phyloP scores from a whole-genome alignment of 805 yeast species.

The Spathaspora sp. region DNA sequence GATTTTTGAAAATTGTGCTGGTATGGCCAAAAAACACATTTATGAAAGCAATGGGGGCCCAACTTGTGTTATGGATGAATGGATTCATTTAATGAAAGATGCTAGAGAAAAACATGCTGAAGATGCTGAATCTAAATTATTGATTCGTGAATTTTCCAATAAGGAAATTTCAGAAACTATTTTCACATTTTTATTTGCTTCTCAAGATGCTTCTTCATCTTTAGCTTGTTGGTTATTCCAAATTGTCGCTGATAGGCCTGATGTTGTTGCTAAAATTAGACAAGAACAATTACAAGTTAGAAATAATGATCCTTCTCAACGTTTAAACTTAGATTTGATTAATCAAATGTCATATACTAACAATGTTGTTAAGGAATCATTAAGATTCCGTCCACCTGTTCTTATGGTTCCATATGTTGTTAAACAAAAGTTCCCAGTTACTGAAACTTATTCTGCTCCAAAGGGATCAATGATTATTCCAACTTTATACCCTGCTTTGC shows the following conservation, averaged over 20 bases:
- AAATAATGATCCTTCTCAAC: conserved; percentile 63
- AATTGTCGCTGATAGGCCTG: conserved; percentile 93
- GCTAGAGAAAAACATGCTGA: conserved; percentile 52
- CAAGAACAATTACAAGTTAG: conserved; percentile 88
- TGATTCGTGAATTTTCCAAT: conserved; percentile 80
- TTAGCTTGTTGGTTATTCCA: conserved; percentile 98
- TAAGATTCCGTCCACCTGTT: conserved; percentile 96
- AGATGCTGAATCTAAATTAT: conserved; percentile 51
- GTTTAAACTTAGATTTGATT: conserved; percentile 67
- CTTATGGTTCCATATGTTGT: conserved; percentile 96
- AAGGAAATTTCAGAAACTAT: conserved; percentile 94
- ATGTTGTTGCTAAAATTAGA: conserved; percentile 78
- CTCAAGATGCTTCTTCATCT: conserved; percentile 97
- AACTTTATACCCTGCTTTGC: conserved; percentile 90
- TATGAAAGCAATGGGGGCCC: conserved; percentile 69
- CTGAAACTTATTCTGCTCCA: conserved; percentile 84
- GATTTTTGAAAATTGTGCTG: conserved; percentile 86
- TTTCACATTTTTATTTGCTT: conserved; percentile 94
- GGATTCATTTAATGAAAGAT: conserved; percentile 84
- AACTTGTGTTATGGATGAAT: conserved; percentile 90
- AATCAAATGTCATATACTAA: conserved; percentile 85
- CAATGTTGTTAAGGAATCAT: conserved; percentile 87
- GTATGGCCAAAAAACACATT: conserved; percentile 76
- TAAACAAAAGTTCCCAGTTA: conserved; percentile 80
- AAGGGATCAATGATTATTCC: conserved; percentile 98